These are phyloP conservation scores for Tylopilus sp. DNA, from an alignment of 768 basidiomycete species.

Conservation along the genomic window DNA sequence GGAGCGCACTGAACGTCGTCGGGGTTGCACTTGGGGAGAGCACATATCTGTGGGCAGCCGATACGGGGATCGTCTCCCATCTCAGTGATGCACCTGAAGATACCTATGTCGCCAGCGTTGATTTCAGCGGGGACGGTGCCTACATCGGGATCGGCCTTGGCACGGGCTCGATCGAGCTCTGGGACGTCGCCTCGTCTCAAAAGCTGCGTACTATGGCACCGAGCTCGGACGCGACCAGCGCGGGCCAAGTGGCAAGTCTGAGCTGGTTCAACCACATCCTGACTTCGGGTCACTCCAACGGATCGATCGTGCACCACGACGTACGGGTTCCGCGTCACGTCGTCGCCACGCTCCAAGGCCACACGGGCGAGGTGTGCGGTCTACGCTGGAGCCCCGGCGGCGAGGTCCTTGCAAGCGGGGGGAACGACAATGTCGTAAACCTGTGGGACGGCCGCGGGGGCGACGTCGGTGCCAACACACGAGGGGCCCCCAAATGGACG, in stretches of 20 bases:
- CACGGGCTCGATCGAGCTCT: slow-evolving; percentile 87
- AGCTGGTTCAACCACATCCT: slow-evolving; percentile 88
- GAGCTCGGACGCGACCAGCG: slow-evolving; percentile 21
- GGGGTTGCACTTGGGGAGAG: slow-evolving; percentile 85
- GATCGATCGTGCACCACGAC: slow-evolving; percentile 96
- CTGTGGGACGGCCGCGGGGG: slow-evolving; percentile 90
- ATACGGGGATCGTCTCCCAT: slow-evolving; percentile 78
- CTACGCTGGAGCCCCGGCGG: slow-evolving; percentile 87
- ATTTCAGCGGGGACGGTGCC: slow-evolving; percentile 75
- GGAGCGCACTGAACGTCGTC: slow-evolving; percentile 83
- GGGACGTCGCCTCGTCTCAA: slow-evolving; percentile 79
- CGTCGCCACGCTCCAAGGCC: slow-evolving; percentile 85
- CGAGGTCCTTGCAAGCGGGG: slow-evolving; percentile 88
- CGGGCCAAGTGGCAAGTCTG: slow-evolving; percentile 74
- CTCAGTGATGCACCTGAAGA: slow-evolving; percentile 74
- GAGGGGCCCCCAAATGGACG: slow-evolving; percentile 79
- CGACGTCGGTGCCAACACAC: slow-evolving; percentile 42
- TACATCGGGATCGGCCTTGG: slow-evolving; percentile 83
- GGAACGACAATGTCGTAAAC: slow-evolving; percentile 97
- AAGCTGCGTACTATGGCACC: slow-evolving; percentile 87
- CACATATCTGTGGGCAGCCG: slow-evolving; percentile 94
- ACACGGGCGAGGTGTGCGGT: slow-evolving; percentile 92
- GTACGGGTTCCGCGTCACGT: slow-evolving; percentile 85
- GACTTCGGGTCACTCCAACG: slow-evolving; percentile 87
- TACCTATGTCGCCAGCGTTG: slow-evolving; percentile 70